Evolutionary conservation across 345 rosid genomes (phyloP), one percentile per base, ranked within the genome.

Genomic region (Lumnitzera littorea): DNA sequence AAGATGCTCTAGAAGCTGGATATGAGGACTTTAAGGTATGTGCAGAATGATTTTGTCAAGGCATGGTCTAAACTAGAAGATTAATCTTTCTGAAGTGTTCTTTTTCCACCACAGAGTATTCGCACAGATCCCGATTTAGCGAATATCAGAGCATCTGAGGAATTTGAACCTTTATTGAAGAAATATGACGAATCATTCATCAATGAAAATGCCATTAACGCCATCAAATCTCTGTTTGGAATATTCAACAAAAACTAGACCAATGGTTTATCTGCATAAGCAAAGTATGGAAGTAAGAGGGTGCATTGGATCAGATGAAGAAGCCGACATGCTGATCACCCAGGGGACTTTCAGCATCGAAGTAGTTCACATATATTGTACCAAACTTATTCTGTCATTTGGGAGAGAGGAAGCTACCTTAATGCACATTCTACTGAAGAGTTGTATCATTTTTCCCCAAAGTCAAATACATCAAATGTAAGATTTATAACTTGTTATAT

Each of bases 131-230:
- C 99, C 27, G 99, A 94, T 67, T 70, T 94, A 8, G 82, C 63
- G 60, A 84, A 78, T 58, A 7, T 90, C 20, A 86, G 96, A 72
- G 70, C 64, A 2, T 80, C 91, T 0, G 72, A 79, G 69, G 83
- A 82, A 48, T 90, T 94, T 6, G 85, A 94, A 23, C 68, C 77
- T 58, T 86, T 94, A 48, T 57, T 90, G 69, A 88, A 88, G 76
- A 82, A 80, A 66, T 94, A 80, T 31, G 99, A 94, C 15, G 99
- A 94, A 74, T 90, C 99, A 11, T 94, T 88, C 69, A 90, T 90
- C 86, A 90, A 94, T 13, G 96, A 90, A 82, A 86, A 78, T 57
- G 97, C 99, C 64, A 76, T 94, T 67, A 82, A 90, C 58, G 99
- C 97, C 65, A 84, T 94, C 62, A 94, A 90, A 63, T 90, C 97